phyloP scores from a whole-genome alignment of 1,139 yeast species.

The Meyerozyma elateridarum region DNA sequence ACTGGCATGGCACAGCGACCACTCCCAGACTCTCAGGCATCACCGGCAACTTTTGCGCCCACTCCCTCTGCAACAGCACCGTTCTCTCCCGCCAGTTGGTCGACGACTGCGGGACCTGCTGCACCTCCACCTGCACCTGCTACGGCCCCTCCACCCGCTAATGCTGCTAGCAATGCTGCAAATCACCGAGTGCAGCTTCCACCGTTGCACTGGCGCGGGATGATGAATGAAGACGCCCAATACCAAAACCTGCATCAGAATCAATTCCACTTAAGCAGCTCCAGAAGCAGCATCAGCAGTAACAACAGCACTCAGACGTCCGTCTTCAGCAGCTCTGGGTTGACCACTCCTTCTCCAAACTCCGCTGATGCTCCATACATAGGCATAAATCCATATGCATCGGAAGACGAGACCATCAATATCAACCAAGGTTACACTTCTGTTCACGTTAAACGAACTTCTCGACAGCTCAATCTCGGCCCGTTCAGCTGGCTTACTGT shows the following conservation, averaged over 20 bases:
- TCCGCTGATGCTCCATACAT: neutral
- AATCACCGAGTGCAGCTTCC: constrained; percentile 1
- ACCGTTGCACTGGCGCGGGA: constrained; percentile 1
- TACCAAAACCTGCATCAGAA: neutral
- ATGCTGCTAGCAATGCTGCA: neutral
- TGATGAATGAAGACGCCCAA: neutral
- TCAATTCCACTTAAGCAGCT: neutral
- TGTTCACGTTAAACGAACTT: constrained; percentile 30
- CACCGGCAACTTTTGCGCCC: no score
- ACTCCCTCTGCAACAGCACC: no score
- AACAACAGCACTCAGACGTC: neutral
- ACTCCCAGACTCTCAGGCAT: no score
- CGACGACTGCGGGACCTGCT: no score
- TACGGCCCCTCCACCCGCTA: no score
- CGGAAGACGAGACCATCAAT: constrained; percentile 27
- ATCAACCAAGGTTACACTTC: constrained; percentile 42
- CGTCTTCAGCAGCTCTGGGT: no score
- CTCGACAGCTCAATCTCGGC: constrained; percentile 40
- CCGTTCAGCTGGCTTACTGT: constrained; percentile 47
- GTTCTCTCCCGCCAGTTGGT: no score
- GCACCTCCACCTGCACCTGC: no score
- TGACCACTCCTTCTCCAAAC: neutral
- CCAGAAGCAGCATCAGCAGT: no score
- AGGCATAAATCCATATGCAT: constrained; percentile 23
- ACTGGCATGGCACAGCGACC: no score